Evolutionary conservation across 352 stramenopile species (phyloP), one percentile per base, ranked within the genome.

Genomic region (Achlya hypogyna): DNA sequence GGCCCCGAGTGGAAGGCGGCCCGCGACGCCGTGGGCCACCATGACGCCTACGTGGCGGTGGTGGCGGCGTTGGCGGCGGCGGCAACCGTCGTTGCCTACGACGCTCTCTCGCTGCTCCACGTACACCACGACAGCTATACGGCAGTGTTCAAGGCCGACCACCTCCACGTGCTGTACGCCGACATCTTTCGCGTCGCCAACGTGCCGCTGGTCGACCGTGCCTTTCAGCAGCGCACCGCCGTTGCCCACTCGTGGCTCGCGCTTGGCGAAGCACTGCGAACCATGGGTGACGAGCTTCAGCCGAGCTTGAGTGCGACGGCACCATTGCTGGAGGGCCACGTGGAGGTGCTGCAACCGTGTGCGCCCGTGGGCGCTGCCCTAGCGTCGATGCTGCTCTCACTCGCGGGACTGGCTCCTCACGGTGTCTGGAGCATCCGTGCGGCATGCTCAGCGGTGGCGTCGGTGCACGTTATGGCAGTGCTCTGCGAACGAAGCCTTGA

Each of bases 401-500:
- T 53, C n/a, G 53, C 51, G 18, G 35, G 62, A 35, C 20, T 69
- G 6, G 63, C 49, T 20, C 38, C 20, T 12, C 34, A 63, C 27
- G 64, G 91, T 20, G 52, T 94, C 6, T 92, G 83, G 83, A 91
- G 81, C 70, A 89, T 95, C 40, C 59, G 90, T 51, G 84, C 77
- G 1, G 91, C 93, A 63, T 79, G 83, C 38, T 81, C 81, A n/a
- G 79, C 84, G 0, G 76, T 95, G 34, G 86, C 86, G 34, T 93
- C 81, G 0, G 86, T 95, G 14, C 75, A 91, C 28, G 76, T 91
- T 4, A 92, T 95, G 84, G 88, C 81, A 63, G 75, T 85, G 20
- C 80, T 93, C 6, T 73, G 82, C 0, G 86, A 95, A 65, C 84
- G 85, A 38, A 89, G 84, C 62, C 91, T 95, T 38, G 84, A 92